Evolutionary conservation across 768 basidiomycete genomes (phyloP), one percentile per base, ranked within the genome.

Genomic region (Phlegmacium glaucopus): DNA sequence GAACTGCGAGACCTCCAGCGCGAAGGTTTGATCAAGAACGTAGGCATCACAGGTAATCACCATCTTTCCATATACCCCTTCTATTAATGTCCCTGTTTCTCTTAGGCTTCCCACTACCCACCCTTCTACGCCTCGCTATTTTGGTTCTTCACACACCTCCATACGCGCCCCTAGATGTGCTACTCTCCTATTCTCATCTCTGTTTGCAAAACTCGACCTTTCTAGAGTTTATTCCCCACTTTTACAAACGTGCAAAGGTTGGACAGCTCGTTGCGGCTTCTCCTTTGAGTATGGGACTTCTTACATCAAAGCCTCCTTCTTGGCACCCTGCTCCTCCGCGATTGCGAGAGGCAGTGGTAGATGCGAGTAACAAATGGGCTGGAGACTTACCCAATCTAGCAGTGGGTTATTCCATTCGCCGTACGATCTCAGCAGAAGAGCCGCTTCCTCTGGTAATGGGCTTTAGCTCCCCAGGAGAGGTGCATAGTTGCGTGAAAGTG

Each of bases 131-230:
- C n/a, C 66, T 93, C 13, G 80, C 90, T 8, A 75, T 90, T 28
- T 72, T 93, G 42, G 77, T 91, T 51, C 71, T 80, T 27, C 80
- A 86, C 57, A 82, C 73, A 15, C 64, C 80, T 8, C 84, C 85
- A 9, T 83, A 76, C 65, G 72, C 75, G 45, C 87, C 92, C 9
- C 61, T 94, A 48, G 92, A 94, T 64, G 74, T 83, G 39, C 63
- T 94, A 25, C 76, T 93, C 38, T 85, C 87, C 12, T 94, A 90
- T 69, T 87, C 82, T 17, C 90, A 94, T 63, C 75, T 90, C 45
- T 82, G 78, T 17, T 71, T 93, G 27, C 88, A 91, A 61, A 90
- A 88, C 63, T 66, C 69, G 46, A 82, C 78, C 12, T 74, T 84
- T 61, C 61, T 65, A 34, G 64, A 72, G 9, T 91, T 83, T 61